Conservation (phyloP, 306 rosid genomes). For the Fragaria ananassa region DNA sequence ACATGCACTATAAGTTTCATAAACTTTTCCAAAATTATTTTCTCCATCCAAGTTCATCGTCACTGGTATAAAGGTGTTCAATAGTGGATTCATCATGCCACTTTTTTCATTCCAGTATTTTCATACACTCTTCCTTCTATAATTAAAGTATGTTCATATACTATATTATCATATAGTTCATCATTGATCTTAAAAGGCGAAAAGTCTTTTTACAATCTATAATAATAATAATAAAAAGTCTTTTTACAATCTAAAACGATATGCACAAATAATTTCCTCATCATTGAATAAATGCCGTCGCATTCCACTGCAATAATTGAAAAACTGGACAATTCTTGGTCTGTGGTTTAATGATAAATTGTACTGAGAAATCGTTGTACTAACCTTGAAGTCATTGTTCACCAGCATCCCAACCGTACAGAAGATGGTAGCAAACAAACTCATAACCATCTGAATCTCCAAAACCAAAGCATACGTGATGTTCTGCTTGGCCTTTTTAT, state of each 20-base stretch:
- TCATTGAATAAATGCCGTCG: background rate
- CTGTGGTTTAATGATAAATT: background rate
- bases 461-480: conserved; percentile 63
- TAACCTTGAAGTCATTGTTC: conserved; percentile 75
- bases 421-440: conserved; percentile 60
- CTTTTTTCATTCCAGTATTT: too few relatives aligned
- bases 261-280: background rate
- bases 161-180: too few relatives aligned
- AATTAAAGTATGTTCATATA: too few relatives aligned
- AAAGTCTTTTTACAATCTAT: too few relatives aligned
- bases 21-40: too few relatives aligned
- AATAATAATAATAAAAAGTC: too few relatives aligned
- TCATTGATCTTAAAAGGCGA: background rate
- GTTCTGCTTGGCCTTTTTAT: conserved; percentile 49
- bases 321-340: background rate
- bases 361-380: background rate
- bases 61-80: too few relatives aligned
- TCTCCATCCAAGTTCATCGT: background rate
- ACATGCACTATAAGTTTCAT: too few relatives aligned
- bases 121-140: too few relatives aligned
- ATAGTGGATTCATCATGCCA: too few relatives aligned
- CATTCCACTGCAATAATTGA: background rate
- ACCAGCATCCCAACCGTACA: conserved; percentile 72
- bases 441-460: conserved; percentile 77
- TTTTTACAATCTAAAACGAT: background rate